Evolutionary conservation across 208 protist species (phyloP).

Genomic region (Leishmania tarentolae): DNA sequence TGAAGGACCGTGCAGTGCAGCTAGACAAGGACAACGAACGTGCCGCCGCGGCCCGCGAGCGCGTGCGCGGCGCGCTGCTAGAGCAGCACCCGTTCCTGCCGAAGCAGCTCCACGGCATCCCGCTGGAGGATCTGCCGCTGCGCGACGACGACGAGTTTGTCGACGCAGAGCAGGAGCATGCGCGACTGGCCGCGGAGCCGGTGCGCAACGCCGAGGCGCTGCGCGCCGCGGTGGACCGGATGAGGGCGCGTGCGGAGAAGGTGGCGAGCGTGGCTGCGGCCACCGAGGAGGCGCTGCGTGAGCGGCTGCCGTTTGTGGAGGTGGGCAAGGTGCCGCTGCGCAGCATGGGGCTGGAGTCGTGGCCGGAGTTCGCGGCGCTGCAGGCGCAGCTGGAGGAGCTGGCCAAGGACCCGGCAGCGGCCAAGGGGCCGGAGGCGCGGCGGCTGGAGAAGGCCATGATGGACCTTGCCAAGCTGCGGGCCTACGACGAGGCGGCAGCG

Average conservation of each 20-base stretch:
- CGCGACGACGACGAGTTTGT: background rate
- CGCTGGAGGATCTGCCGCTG: background rate
- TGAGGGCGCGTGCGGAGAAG: constrained; percentile 12
- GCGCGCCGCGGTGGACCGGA: constrained; percentile 21
- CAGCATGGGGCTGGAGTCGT: constrained; percentile 3
- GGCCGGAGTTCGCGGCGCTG: no score
- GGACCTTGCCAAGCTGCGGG: constrained; percentile 19
- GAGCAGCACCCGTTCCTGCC: constrained; percentile 12
- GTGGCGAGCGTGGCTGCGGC: background rate
- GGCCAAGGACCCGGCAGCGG: constrained; percentile 27
- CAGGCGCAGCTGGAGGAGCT: constrained; percentile 6
- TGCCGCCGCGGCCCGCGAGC: no score
- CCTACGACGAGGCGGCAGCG: background rate
- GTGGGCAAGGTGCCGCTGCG: constrained; percentile 24
- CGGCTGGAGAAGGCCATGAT: constrained; percentile 47
- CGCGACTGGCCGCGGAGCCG: background rate
- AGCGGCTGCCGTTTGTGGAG: no score
- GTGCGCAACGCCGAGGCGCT: background rate
- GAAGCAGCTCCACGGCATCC: no score
- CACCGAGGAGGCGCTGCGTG: constrained; percentile 14
- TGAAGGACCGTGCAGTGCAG: constrained; percentile 50
- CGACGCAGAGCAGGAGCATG: background rate
- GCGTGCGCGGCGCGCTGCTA: constrained; percentile 27
- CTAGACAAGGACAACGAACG: constrained; percentile 9
- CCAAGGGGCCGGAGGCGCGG: constrained; percentile 29